phyloP scores from a whole-genome alignment of 2,329 filamentous ascomycete genomes.

The Pseudocercospora musae region DNA sequence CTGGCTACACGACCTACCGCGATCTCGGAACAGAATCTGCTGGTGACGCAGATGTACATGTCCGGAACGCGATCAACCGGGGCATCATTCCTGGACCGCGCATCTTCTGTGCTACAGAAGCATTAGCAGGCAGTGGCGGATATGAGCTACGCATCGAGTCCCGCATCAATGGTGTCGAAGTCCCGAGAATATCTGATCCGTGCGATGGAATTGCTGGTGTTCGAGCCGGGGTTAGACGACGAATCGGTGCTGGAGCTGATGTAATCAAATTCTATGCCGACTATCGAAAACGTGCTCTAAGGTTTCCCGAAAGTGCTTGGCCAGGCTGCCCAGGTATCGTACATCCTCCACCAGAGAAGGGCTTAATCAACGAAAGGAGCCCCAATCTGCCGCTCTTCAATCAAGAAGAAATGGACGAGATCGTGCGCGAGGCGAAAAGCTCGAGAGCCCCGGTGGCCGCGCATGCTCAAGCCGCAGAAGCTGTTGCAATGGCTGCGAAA shows the following conservation, averaged over 20 bases:
- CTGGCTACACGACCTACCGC: constrained; percentile 59
- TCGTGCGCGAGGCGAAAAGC: constrained; percentile 30
- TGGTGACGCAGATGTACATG: constrained; percentile 48
- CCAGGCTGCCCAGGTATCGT: constrained; percentile 28
- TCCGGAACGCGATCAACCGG: constrained; percentile 55
- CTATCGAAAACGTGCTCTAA: constrained; percentile 30
- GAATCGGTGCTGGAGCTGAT: constrained; percentile 35
- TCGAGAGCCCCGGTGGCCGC: constrained; percentile 32
- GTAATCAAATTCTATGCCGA: constrained; percentile 37
- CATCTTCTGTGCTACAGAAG: constrained; percentile 54
- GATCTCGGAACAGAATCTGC: constrained; percentile 56
- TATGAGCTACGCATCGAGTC: constrained; percentile 51
- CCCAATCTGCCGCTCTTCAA: constrained; percentile 28
- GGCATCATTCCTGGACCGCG: constrained; percentile 54
- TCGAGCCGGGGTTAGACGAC: constrained; percentile 30
- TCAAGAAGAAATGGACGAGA: constrained; percentile 32
- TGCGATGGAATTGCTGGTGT: constrained; percentile 51
- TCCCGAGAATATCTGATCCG: constrained; percentile 26
- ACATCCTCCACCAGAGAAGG: constrained; percentile 23
- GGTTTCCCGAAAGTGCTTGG: constrained; percentile 28
- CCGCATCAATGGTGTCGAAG: constrained; percentile 20
- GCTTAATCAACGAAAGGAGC: constrained; percentile 21
- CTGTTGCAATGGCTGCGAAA: constrained; percentile 32
- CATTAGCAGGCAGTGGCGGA: constrained; percentile 49
- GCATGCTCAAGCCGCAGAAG: constrained; percentile 30